Evolutionary conservation across 805 yeast genomes (phyloP).

Genomic region (Saccharomycopsis javanensis): DNA sequence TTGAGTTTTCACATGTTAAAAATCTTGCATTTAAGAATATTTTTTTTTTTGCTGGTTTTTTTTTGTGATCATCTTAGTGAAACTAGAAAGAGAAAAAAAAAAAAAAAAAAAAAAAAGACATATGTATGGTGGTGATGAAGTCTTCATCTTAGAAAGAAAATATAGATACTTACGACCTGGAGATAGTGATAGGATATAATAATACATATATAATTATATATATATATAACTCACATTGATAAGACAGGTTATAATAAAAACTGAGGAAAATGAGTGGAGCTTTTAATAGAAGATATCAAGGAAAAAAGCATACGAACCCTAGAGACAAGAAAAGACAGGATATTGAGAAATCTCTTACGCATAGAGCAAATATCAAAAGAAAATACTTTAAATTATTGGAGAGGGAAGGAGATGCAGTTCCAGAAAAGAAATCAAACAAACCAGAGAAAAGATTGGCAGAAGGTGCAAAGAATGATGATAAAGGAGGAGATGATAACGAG

Average conservation of each 20-base stretch:
- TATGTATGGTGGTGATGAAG: too few species aligned
- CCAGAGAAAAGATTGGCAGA: constrained; percentile 16
- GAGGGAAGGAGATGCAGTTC: constrained; percentile 53
- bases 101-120: too few species aligned
- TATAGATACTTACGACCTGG: too few species aligned
- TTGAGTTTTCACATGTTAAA: constrained; percentile 1
- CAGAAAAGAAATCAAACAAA: constrained; percentile 28
- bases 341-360: constrained; percentile 66
- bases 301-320: constrained; percentile 2
- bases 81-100: neutral
- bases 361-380: constrained; percentile 72
- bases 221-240: neutral
- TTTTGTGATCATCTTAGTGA: neutral
- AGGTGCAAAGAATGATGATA: constrained; percentile 5
- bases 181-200: too few species aligned
- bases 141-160: too few species aligned
- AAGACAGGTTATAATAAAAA: too few species aligned
- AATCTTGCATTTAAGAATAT: neutral
- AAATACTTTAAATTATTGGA: constrained; percentile 72
- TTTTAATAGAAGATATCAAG: neutral
- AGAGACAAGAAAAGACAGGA: constrained; percentile 34
- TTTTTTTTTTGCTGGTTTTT: neutral
- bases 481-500: constrained; percentile 13
- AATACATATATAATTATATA: neutral
- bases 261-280: neutral